Evolutionary conservation across 23 red algal genomes (phyloP), one percentile per base, ranked within the genome.

Genomic region (Agarophyton chilense): DNA sequence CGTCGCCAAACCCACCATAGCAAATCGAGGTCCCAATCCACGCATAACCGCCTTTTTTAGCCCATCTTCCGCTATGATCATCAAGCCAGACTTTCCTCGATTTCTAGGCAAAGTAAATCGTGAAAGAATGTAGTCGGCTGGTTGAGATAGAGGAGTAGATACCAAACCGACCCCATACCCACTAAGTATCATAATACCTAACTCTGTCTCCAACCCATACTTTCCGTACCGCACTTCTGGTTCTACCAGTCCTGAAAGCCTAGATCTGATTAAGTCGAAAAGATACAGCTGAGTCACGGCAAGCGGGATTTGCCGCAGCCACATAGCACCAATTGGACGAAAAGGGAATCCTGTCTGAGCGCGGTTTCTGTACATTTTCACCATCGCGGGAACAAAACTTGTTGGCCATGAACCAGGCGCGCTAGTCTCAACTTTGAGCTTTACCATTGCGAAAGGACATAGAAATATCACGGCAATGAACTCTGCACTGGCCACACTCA

Each of bases 111-210:
- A 2, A n/a, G 34, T 8, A 22, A 70, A 42, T 18, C 64, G 2
- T 22, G 64, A 70, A 10, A 70, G 64, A 29, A 70, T 26, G 19
- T 70, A 70, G 19, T 70, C 64, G 21, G 64, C 64, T 22, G 64
- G 64, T 33, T 70, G 64, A 36, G 64, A 70, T 33, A 70, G 1
- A n/a, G 19, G 16, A 1, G 64, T 70, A 17, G 35, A 70, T 21
- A 70, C 10, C 11, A 70, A 1, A n/a, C 14, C 64, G 21, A 70
- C 64, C 2, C 64, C 32, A 70, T 28, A 70, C 19, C 64, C 64
- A 70, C 34, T 14, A 2, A 70, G 3, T 9, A 70, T 18, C 13
- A 22, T 70, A 42, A 70, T 42, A 4, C 64, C 34, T 1, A 42
- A 22, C 34, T 42, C 64, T n/a, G n/a, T n/a, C n/a, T n/a, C 32